Evolutionary conservation across 2,329 filamentous ascomycete species (phyloP).

Genomic region (Talaromyces sp.): DNA sequence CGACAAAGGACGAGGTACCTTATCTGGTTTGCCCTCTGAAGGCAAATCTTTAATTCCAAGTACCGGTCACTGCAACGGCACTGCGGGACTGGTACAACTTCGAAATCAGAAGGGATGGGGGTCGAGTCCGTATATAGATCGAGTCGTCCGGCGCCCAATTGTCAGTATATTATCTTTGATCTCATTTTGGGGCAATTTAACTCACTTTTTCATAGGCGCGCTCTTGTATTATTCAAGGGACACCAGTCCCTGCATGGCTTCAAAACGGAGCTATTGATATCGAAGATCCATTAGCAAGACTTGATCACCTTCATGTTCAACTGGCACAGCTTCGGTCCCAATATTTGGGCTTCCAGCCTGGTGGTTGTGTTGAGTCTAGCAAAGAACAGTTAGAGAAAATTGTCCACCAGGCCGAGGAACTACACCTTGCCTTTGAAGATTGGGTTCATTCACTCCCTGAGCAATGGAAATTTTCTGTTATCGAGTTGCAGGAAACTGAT

Average conservation of each 20-base stretch:
- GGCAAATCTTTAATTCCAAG: not conserved
- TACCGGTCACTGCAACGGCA: conserved; percentile 24
- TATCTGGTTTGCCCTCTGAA: not conserved
- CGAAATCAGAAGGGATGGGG: conserved; percentile 14
- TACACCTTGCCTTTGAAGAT: not conserved
- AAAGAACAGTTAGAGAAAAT: not conserved
- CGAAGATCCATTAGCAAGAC: not conserved
- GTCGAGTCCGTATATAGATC: conserved; percentile 13
- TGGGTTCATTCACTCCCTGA: not conserved
- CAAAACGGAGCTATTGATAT: not conserved
- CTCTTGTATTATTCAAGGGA: not conserved
- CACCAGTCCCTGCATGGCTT: not conserved
- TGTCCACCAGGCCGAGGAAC: not conserved
- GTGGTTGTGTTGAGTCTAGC: not conserved
- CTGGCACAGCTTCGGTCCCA: not conserved
- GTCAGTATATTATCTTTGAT: conserved; percentile 3
- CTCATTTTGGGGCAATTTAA: not conserved
- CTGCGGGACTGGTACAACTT: conserved; percentile 20
- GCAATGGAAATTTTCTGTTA: conserved; percentile 12
- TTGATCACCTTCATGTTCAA: not conserved
- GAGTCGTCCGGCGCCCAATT: conserved; percentile 17
- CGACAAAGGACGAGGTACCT: not conserved
- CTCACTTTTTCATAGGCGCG: not conserved
- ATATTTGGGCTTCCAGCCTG: not conserved
- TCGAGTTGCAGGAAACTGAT: not conserved